These are phyloP conservation scores for Penicillium argentinense DNA, from an alignment of 495 filamentous ascomycete species.

Conservation along the genomic window DNA sequence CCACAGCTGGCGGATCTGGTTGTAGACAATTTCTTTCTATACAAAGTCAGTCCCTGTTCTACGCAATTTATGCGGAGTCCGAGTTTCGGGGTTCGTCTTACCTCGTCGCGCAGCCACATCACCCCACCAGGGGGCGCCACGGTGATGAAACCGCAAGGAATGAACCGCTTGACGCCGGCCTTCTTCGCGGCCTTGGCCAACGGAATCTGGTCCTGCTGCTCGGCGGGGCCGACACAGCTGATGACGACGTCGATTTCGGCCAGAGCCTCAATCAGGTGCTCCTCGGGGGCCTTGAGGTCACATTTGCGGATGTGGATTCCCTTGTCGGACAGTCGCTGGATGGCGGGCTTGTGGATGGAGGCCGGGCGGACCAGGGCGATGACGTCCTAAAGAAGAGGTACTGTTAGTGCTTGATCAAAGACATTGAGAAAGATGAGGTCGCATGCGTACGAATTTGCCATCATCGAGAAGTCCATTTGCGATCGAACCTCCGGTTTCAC, in stretches of 20 bases:
- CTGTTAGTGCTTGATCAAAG: constrained; percentile 1
- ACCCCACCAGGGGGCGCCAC: constrained; percentile 47
- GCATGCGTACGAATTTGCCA: constrained; percentile 41
- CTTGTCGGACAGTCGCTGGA: constrained; percentile 39
- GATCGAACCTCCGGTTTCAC: constrained; percentile 52
- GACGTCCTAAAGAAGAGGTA: constrained; percentile 42
- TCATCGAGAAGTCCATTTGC: constrained; percentile 44
- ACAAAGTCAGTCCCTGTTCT: no score
- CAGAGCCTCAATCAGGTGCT: constrained; percentile 47
- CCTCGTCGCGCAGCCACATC: constrained; percentile 49
- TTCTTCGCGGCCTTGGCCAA: constrained; percentile 56
- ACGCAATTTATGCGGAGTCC: no score
- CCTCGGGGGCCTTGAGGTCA: constrained; percentile 46
- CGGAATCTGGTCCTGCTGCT: constrained; percentile 50
- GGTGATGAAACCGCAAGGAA: constrained; percentile 57
- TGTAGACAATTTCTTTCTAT: constrained; percentile 57
- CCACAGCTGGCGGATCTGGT: constrained; percentile 50
- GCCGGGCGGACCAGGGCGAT: constrained; percentile 47
- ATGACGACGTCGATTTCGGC: constrained; percentile 54
- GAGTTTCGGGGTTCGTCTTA: constrained; percentile 16
- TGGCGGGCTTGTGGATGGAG: constrained; percentile 48
- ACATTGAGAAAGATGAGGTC: background rate
- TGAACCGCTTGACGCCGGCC: constrained; percentile 56
- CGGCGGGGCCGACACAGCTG: constrained; percentile 47
- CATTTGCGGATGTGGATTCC: constrained; percentile 49